Evolutionary conservation across 306 rosid genomes (phyloP), one percentile per base, ranked within the genome.

Genomic region (Rosa multiflora): DNA sequence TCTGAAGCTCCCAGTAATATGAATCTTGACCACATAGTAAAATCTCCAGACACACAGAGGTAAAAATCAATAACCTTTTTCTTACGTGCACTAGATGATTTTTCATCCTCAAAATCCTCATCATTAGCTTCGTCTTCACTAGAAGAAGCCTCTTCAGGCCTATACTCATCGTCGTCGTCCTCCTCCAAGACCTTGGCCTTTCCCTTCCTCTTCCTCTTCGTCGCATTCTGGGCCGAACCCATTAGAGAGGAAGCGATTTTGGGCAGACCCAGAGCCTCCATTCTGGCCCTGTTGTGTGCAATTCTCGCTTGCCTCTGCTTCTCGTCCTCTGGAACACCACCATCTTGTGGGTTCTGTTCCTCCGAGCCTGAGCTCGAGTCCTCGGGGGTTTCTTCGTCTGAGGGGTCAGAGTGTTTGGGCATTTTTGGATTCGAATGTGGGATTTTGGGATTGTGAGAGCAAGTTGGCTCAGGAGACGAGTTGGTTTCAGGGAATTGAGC

Each of bases 221-320:
- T 76, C 62, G 42, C 82, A 13, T 67, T 84, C 75, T 44, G 85
- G 70, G 76, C 49, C 8, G 52, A 61, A 44, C 78, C 80, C 87
- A 80, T 82, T n/a, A 92, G 68, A n/a, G 91, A 82, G 6, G 93
- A 86, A 0, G 90, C 90, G 74, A 95, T 76, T 70, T 87, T 85
- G 76, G 84, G 84, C 72, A 95, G 78, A 8, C 97, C 96, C 63
- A 95, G 61, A 62, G 99, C 97, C 79, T 88, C 90, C 85, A 95
- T 85, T 74, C 90, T 92, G 0, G 87, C 90, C 85, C 73, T 89
- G 91, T 92, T 95, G 80, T 90, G 96, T 15, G 92, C 89, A 29
- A 92, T 95, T 81, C 94, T 87, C 9, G 86, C 84, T 2, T 86
- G 86, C 88, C 97, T 88, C 81, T 88, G 97, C 69, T 88, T 85